Percentiles rank a stretch among this genome's conserved stretches.
Conservation (phyloP, 495 filamentous ascomycete genomes). For the Choiromyces venosus region DNA sequence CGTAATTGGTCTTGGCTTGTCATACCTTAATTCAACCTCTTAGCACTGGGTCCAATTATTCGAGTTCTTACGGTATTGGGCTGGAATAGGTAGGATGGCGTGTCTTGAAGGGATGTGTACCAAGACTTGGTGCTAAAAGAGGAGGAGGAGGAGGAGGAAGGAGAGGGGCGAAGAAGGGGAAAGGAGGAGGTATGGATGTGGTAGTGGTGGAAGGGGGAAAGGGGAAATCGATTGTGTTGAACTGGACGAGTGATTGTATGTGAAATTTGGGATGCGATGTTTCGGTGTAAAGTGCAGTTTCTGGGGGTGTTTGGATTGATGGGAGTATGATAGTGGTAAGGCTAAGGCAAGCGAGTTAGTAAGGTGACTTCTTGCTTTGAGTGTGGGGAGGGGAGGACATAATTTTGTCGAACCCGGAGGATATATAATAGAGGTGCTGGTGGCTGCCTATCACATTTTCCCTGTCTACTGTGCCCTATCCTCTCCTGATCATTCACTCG, state of each 20-base stretch:
- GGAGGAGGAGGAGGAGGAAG: not conserved
- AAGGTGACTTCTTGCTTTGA: not conserved
- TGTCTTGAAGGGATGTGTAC: not conserved
- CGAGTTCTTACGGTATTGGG: too few species aligned
- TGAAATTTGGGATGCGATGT: not conserved
- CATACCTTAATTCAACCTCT: too few species aligned
- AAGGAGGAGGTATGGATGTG: not conserved
- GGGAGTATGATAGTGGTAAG: not conserved
- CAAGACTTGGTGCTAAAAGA: not conserved
- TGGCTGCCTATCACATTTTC: not conserved
- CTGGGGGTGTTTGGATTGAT: not conserved
- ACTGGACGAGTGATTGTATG: not conserved
- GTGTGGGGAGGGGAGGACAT: not conserved
- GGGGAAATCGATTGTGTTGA: not conserved
- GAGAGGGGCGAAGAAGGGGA: not conserved
- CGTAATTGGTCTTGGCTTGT: too few species aligned
- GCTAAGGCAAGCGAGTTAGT: not conserved
- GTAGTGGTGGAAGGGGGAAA: not conserved
- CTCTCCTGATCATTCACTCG: not conserved
- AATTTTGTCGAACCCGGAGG: not conserved
- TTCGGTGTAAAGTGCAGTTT: not conserved
- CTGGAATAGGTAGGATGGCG: not conserved
- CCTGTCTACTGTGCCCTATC: not conserved
- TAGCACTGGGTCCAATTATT: too few species aligned
- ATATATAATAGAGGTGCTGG: not conserved